Conservation (phyloP, 345 rosid species). For the Eutrema heterophyllum region DNA sequence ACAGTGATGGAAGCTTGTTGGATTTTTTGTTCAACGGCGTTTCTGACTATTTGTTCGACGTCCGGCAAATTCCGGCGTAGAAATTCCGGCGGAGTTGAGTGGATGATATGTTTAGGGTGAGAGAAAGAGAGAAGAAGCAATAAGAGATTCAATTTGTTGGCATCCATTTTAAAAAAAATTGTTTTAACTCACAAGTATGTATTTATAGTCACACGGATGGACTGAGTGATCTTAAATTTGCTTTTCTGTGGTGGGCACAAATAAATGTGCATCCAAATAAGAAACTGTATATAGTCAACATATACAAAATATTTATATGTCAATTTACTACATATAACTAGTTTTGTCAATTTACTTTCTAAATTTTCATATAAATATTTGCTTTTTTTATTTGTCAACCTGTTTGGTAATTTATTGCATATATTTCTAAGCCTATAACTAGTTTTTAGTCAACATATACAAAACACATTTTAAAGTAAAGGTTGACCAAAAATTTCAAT, state of each 20-base stretch:
- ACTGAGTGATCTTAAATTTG: background rate
- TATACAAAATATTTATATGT: too few relatives aligned
- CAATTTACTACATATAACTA: too few relatives aligned
- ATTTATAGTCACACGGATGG: background rate
- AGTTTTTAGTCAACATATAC: too few relatives aligned
- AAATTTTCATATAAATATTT: too few relatives aligned
- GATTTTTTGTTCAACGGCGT: constrained; percentile 27
- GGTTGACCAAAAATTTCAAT: too few relatives aligned
- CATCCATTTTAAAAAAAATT: background rate
- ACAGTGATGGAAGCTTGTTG: constrained; percentile 53
- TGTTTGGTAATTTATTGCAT: too few relatives aligned
- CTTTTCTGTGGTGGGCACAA: constrained; percentile 1
- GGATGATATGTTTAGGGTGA: constrained; percentile 12
- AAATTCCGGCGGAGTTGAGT: constrained; percentile 60
- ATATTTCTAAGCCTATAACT: too few relatives aligned
- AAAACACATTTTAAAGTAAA: too few relatives aligned
- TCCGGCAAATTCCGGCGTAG: constrained; percentile 67
- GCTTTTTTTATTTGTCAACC: too few relatives aligned
- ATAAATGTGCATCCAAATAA: too few relatives aligned
- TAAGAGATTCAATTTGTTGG: background rate
- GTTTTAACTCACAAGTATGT: background rate
- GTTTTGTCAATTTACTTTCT: too few relatives aligned
- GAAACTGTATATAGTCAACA: too few relatives aligned
- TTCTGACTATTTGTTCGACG: constrained; percentile 65
- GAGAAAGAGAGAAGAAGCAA: constrained; percentile 16